Base-by-base conservation (phyloP, 129 eudicot species). In the Cynara cardunculus region DNA sequence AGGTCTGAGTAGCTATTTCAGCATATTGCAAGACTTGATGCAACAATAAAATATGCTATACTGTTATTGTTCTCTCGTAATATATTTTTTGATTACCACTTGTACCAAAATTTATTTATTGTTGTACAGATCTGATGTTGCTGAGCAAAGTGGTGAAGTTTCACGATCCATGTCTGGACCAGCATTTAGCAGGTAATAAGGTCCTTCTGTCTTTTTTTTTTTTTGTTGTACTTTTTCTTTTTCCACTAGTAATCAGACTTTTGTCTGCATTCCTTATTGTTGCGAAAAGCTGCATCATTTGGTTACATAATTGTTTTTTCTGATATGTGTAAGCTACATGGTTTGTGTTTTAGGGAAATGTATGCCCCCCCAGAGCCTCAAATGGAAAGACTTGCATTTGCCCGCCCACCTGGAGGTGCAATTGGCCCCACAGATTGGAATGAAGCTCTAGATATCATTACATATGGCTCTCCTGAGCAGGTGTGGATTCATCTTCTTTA, bases 381-480 rank as follows among this genome's bases (percentile, higher is more conserved):
- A 75, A 83, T 83, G 87, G 99, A 95, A 74, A 92, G 97, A 75
- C 80, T 80, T 74, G 82, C 91, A 69, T 71, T 92, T 78, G 85
- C 93, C 3, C 86, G 86, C 5, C 70, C 91, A 28, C 76, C 86
- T 85, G 87, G 88, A 76, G 89, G 88, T 79, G 75, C 87, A 72
- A 71, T 87, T 84, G 97, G 97, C 66, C 96, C 97, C 56, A 82
- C 97, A 18, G 93, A 92, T 83, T 95, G 99, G 99, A 92, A 95
- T 87, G 99, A 95, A 83, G 99, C 99, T 75, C 84, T 95, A 74
- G 97, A 95, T 82, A 88, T 95, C 56, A 92, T 95, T 49, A 80
- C 87, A 13, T 87, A 89, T 85, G 99, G 97, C 80, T 93, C 99
- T 71, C 97, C 99, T 28, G 99, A 95, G 82, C 97, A 95, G 96